These are phyloP conservation scores for Phytophthora pistaciae DNA, from an alignment of 352 stramenopile genomes.

Conservation along the genomic window DNA sequence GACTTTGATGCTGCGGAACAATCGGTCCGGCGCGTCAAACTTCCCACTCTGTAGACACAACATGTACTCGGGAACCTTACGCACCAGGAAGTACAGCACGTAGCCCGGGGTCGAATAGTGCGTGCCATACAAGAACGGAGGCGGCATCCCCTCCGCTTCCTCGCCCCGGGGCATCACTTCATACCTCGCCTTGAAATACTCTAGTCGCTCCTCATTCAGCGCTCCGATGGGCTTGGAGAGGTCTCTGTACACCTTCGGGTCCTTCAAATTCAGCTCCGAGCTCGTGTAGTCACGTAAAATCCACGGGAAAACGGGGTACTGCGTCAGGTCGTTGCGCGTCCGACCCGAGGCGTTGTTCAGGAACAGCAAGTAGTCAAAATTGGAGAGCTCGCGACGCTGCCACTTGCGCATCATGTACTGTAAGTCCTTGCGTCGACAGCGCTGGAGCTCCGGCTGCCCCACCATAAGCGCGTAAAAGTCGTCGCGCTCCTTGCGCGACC, in stretches of 20 bases:
- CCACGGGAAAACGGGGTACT: slow-evolving; percentile 98
- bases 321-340: slow-evolving; percentile 88
- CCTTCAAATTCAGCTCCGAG: slow-evolving; percentile 76
- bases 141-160: slow-evolving; percentile 81
- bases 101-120: slow-evolving; percentile 94
- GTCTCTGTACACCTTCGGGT: slow-evolving; percentile 89
- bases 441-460: slow-evolving; percentile 59
- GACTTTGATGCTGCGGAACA: slow-evolving; percentile 95
- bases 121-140: slow-evolving; percentile 98
- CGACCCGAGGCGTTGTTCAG: slow-evolving; percentile 88
- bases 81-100: slow-evolving; percentile 98
- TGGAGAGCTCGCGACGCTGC: slow-evolving; percentile 89
- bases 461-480: slow-evolving; percentile 77
- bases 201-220: slow-evolving; percentile 89
- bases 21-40: slow-evolving; percentile 98
- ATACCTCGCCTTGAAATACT: slow-evolving; percentile 91
- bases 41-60: slow-evolving; percentile 97
- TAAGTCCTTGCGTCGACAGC: slow-evolving; percentile 56
- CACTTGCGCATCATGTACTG: slow-evolving; percentile 74
- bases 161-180: slow-evolving; percentile 89
- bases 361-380: slow-evolving; percentile 93
- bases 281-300: slow-evolving; percentile 92
- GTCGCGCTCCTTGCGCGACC: slow-evolving; percentile 68
- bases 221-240: slow-evolving; percentile 95
- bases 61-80: slow-evolving; percentile 96